These are phyloP conservation scores for Penicillium expansum DNA, from an alignment of 2,329 filamentous ascomycete species.

Conservation along the genomic window DNA sequence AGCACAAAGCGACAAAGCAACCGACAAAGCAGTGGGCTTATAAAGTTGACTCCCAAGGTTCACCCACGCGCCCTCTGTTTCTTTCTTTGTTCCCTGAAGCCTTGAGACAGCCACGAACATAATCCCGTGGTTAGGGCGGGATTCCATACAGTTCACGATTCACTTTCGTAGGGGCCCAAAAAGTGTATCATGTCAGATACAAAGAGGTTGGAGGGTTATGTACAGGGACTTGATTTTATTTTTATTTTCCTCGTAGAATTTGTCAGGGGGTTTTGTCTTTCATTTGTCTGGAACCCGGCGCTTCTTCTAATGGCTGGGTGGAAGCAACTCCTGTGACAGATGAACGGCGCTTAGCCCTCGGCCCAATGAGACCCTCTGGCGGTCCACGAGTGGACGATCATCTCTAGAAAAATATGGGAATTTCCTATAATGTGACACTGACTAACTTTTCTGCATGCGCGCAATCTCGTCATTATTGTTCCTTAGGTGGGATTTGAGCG, in stretches of 20 bases:
- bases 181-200: conserved; percentile 5
- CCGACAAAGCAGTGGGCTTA: neutral
- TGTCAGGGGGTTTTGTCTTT: neutral
- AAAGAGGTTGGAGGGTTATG: neutral
- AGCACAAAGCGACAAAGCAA: neutral
- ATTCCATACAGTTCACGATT: conserved; percentile 4
- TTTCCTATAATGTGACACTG: neutral
- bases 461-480: neutral
- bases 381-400: neutral
- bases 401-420: neutral
- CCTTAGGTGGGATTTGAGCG: neutral
- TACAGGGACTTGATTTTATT: neutral
- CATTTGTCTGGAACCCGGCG: conserved; percentile 6
- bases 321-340: conserved; percentile 9
- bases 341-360: conserved; percentile 8
- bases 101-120: neutral
- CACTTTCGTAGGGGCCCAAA: neutral
- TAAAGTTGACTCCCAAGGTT: neutral
- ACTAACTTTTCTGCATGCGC: neutral
- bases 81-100: conserved; percentile 1
- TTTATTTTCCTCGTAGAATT: neutral
- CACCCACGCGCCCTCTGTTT: neutral
- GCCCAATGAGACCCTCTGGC: neutral
- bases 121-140: neutral
- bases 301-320: conserved; percentile 5